These are phyloP conservation scores for Arabidopsis hybrid DNA, from an alignment of 441 rosid species.

Conservation along the genomic window DNA sequence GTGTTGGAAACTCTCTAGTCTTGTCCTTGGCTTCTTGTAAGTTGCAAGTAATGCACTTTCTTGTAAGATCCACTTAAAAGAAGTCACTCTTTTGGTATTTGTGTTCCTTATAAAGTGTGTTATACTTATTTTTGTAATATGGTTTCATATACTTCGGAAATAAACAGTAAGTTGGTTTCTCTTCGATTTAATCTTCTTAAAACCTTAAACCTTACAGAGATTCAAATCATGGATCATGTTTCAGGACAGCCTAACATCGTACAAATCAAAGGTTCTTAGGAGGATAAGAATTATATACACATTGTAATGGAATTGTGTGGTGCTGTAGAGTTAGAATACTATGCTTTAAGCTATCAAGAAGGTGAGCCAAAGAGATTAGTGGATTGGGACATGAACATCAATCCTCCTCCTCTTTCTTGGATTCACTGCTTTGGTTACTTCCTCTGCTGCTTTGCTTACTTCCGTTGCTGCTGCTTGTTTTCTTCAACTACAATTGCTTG, in stretches of 20 bases:
- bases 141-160: too few relatives aligned
- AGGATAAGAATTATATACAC: slow-evolving; percentile 74
- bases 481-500: too few relatives aligned
- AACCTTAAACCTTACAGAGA: slow-evolving; percentile 48
- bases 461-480: too few relatives aligned
- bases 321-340: slow-evolving; percentile 70
- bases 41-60: not conserved
- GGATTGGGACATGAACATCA: too few relatives aligned
- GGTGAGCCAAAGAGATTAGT: too few relatives aligned
- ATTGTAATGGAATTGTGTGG: slow-evolving; percentile 89
- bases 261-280: slow-evolving; percentile 70
- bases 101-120: not conserved
- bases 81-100: not conserved
- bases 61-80: not conserved
- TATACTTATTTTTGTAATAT: too few relatives aligned
- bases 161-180: too few relatives aligned
- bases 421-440: too few relatives aligned
- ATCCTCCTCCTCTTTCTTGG: too few relatives aligned
- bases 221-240: slow-evolving; percentile 80
- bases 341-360: too few relatives aligned
- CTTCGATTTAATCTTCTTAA: too few relatives aligned
- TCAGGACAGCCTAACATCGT: slow-evolving; percentile 85
- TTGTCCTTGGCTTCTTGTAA: not conserved
- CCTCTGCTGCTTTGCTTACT: too few relatives aligned
- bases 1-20: not conserved